Percentiles rank a stretch among this genome's conserved stretches.
Evolutionary conservation across 441 rosid genomes (phyloP).

Genomic region (Eugenia klotzschiana): DNA sequence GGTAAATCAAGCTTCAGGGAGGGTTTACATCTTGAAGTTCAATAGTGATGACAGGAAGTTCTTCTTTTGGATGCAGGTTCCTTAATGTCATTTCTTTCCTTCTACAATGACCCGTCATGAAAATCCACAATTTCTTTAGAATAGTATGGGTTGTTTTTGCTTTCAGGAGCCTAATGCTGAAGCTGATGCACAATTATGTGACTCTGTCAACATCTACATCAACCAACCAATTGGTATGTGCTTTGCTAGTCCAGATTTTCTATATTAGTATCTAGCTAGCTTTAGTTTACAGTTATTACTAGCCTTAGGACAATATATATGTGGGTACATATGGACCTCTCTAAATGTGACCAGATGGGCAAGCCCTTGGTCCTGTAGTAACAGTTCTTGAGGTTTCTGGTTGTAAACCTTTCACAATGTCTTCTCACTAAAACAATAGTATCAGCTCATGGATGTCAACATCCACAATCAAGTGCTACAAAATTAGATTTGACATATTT

Average conservation of each 20-base stretch:
- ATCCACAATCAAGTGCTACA: neutral
- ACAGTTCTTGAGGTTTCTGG: neutral
- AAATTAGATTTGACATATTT: neutral
- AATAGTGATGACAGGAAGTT: constrained; percentile 71
- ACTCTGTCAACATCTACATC: constrained; percentile 51
- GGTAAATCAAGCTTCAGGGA: constrained; percentile 79
- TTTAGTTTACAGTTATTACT: neutral
- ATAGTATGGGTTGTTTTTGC: neutral
- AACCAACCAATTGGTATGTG: constrained; percentile 68
- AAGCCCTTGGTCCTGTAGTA: neutral
- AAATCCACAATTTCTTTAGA: neutral
- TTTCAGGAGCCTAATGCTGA: constrained; percentile 71
- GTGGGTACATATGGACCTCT: neutral
- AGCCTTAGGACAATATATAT: neutral
- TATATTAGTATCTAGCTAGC: neutral
- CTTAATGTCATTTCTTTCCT: neutral
- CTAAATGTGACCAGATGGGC: neutral
- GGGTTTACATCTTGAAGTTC: constrained; percentile 84
- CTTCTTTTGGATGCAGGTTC: constrained; percentile 95
- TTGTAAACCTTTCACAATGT: neutral
- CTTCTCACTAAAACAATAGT: neutral
- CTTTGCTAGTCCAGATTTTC: neutral
- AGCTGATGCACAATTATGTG: constrained; percentile 55
- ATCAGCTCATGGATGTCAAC: neutral
- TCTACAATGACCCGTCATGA: neutral